These are phyloP conservation scores for Aspergillus sp. DNA, from an alignment of 2,329 filamentous ascomycete species.

Conservation along the genomic window DNA sequence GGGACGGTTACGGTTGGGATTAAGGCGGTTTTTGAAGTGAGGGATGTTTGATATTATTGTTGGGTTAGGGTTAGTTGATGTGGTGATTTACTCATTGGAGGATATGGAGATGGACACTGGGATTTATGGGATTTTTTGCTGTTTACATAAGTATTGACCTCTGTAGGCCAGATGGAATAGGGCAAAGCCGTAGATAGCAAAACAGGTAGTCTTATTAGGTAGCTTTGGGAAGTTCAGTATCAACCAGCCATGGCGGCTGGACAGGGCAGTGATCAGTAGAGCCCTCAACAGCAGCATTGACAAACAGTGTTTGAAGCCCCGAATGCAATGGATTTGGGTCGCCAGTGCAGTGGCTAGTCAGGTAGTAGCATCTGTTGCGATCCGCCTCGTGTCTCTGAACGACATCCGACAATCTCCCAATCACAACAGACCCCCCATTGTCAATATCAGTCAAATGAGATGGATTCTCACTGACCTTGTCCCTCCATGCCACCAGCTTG, in stretches of 20 bases:
- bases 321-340: constrained; percentile 25
- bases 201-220: not conserved
- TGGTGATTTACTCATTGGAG: too few relatives aligned
- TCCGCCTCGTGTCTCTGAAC: not conserved
- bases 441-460: constrained; percentile 47
- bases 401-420: constrained; percentile 21
- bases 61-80: too few relatives aligned
- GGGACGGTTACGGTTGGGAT: too few relatives aligned
- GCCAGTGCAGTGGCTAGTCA: constrained; percentile 37
- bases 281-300: constrained; percentile 56
- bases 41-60: too few relatives aligned
- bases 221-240: constrained; percentile 40
- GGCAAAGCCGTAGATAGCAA: too few relatives aligned
- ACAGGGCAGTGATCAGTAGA: constrained; percentile 9
- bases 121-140: too few relatives aligned
- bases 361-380: constrained; percentile 18
- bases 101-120: too few relatives aligned
- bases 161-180: too few relatives aligned
- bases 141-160: too few relatives aligned
- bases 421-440: constrained; percentile 30
- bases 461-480: constrained; percentile 22
- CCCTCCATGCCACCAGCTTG: constrained; percentile 50
- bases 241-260: constrained; percentile 52
- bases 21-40: too few relatives aligned
- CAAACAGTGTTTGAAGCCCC: constrained; percentile 52